Evolutionary conservation across 148 eudicot genomes (phyloP).

Genomic region (Rhododendron williamsianum): DNA sequence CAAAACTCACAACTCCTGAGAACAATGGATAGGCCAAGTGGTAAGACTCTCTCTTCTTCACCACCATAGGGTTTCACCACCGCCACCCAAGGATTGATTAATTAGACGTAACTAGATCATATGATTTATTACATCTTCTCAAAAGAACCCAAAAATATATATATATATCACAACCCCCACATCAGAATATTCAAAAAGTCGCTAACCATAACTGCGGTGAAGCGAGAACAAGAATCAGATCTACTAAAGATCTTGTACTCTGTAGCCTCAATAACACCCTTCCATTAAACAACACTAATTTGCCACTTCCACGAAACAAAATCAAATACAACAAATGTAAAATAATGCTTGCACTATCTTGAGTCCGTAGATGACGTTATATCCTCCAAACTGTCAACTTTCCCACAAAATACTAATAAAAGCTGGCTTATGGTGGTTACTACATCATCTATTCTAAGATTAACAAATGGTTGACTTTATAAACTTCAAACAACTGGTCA

Average conservation of each 20-base stretch:
- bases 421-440: constrained; percentile 1
- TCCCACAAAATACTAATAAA: not conserved
- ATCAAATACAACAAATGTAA: not conserved
- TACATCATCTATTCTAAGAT: not conserved
- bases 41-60: not conserved
- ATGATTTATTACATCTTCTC: not conserved
- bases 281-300: not conserved
- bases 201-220: not conserved
- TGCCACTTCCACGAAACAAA: not conserved
- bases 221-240: not conserved
- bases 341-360: not conserved
- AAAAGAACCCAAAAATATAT: not conserved
- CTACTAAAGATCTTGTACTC: not conserved
- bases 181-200: not conserved
- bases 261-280: not conserved
- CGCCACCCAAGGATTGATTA: not conserved
- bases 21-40: not conserved
- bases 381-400: not conserved
- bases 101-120: too few relatives aligned
- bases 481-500: not conserved
- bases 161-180: not conserved
- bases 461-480: not conserved
- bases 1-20: not conserved
- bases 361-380: not conserved
- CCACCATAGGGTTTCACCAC: not conserved